Base-by-base conservation (phyloP, 345 rosid genomes). In the Hibiscus tridactylites region DNA sequence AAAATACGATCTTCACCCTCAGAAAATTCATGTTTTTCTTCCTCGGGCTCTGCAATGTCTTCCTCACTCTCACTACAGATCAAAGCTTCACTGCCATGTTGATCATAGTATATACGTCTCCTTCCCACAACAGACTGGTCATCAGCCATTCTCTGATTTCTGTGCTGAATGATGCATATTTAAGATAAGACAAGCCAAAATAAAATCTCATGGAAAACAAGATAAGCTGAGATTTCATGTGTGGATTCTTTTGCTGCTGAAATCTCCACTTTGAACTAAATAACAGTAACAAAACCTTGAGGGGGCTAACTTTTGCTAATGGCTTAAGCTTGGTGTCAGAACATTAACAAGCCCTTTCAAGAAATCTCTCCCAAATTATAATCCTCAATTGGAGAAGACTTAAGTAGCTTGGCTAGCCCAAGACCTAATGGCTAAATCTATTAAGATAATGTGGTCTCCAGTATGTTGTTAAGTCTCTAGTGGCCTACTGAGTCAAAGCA, bases 41-140 rank as follows among this genome's bases (percentile, higher is more conserved):
- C 91, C 80, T 90, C 97, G 21, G 88, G 88, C 61, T 90, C 97
- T 17, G 80, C 83, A 74, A 79, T 65, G 31, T 92, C 98, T 81
- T 90, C 99, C 80, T 95, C 99, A 39, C 99, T 95, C 71, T 95
- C 99, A 72, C 97, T 92, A 72, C 99, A 92, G 70, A 95, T 83
- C 53, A 95, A 84, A 53, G 99, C 95, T 84, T 95, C 99, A 70
- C 90, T 90, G 68, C 97, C 98, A 85, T 88, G 90, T 80, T 87
- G 88, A 64, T 90, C 98, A 80, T 95, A 95, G 83, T 95, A 95
- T 65, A 95, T 95, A 76, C 91, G 98, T 82, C 98, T 89, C 77
- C 99, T 86, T 73, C 99, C 99, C 84, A 92, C 96, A 75, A 95
- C 97, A 64, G 99, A 90, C 78, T 95, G 99, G 78, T 92, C 99